These are phyloP conservation scores for Metschnikowia picachoensis DNA, from an alignment of 805 yeast genomes.

Conservation along the genomic window DNA sequence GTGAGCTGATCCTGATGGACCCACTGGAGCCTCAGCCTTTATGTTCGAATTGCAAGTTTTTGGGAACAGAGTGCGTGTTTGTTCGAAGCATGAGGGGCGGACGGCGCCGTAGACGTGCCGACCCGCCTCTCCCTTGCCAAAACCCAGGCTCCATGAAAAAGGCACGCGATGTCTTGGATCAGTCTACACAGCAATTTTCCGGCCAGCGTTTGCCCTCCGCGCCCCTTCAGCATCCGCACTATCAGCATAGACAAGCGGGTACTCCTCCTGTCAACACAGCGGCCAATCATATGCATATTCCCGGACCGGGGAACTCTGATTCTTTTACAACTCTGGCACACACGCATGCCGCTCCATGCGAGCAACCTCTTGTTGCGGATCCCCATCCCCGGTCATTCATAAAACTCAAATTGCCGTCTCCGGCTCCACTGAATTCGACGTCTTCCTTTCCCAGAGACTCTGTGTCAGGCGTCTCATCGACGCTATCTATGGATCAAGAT, in stretches of 20 bases:
- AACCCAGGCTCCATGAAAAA: background rate
- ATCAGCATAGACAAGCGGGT: background rate
- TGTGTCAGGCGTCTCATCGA: background rate
- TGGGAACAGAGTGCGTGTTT: constrained; percentile 50
- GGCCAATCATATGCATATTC: too few species aligned
- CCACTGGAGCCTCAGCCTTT: constrained; percentile 11
- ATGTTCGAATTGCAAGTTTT: constrained; percentile 48
- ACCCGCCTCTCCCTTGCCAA: background rate
- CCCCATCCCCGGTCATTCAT: background rate
- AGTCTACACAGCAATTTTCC: background rate
- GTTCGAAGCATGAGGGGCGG: constrained; percentile 59
- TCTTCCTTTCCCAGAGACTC: constrained; percentile 1
- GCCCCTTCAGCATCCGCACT: background rate
- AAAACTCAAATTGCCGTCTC: constrained; percentile 10
- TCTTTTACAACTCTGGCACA: background rate
- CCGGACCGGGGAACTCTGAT: background rate
- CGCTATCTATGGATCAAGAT: constrained; percentile 4
- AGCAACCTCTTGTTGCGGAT: background rate
- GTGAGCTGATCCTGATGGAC: constrained; percentile 32
- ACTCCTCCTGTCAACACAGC: too few species aligned
- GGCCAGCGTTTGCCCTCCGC: background rate
- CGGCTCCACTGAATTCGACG: constrained; percentile 12
- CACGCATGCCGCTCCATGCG: background rate
- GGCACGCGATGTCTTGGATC: background rate
- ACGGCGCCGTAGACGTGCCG: constrained; percentile 35